These are phyloP conservation scores for Saccharomycopsis sp. DNA, from an alignment of 805 yeast genomes.

Conservation along the genomic window DNA sequence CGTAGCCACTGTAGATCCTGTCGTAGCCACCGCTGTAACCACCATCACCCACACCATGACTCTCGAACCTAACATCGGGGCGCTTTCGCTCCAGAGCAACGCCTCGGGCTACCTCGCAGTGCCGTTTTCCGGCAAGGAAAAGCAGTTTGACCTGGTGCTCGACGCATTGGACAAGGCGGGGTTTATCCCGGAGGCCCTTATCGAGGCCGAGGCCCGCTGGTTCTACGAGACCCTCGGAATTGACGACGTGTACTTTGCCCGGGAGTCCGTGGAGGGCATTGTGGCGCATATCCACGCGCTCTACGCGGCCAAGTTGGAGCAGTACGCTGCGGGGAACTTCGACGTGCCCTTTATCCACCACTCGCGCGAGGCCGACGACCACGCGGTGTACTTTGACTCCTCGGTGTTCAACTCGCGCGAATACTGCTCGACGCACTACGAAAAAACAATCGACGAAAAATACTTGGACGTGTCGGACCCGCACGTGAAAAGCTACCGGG, in stretches of 20 bases:
- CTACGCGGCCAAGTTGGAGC: slow-evolving; percentile 89
- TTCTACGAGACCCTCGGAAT: slow-evolving; percentile 83
- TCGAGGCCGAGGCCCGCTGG: slow-evolving; percentile 84
- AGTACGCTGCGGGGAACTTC: slow-evolving; percentile 57
- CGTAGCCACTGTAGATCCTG: not conserved
- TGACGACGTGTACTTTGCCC: slow-evolving; percentile 86
- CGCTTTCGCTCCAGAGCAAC: slow-evolving; percentile 20
- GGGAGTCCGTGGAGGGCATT: slow-evolving; percentile 73
- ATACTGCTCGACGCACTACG: slow-evolving; percentile 46
- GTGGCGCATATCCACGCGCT: slow-evolving; percentile 81
- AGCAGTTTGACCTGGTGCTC: slow-evolving; percentile 74
- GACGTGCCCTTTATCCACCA: slow-evolving; percentile 62
- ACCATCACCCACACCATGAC: no score
- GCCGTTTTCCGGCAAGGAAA: slow-evolving; percentile 73
- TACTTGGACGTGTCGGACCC: slow-evolving; percentile 54
- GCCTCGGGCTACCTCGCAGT: slow-evolving; percentile 63
- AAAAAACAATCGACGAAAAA: slow-evolving; percentile 70
- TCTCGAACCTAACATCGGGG: slow-evolving; percentile 17
- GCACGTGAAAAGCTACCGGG: slow-evolving; percentile 47
- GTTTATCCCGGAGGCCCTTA: slow-evolving; percentile 79
- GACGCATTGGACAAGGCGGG: slow-evolving; percentile 78
- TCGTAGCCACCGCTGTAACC: not conserved
- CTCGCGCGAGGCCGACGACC: slow-evolving; percentile 72
- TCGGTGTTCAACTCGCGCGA: slow-evolving; percentile 42
- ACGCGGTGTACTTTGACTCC: slow-evolving; percentile 87